phyloP scores from a whole-genome alignment of 371 early-diverging fungal species.

The Fennellomyces sp. region DNA sequence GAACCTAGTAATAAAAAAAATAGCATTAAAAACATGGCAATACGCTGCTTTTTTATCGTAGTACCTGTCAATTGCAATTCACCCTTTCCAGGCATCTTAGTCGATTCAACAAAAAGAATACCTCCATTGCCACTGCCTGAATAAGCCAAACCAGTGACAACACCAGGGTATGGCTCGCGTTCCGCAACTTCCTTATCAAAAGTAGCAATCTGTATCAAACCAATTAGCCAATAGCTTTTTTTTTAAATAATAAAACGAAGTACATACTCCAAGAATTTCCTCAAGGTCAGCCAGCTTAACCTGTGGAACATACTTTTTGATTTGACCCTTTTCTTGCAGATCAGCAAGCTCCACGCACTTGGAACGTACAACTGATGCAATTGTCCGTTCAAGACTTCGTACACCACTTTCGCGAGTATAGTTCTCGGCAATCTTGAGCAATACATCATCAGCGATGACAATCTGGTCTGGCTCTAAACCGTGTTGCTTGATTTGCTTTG shows the following conservation, averaged over 20 bases:
- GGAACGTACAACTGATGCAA: conserved; percentile 74
- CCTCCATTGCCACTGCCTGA: conserved; percentile 79
- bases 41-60: too few relatives aligned
- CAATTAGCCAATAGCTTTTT: too few relatives aligned
- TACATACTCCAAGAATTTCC: conserved; percentile 66
- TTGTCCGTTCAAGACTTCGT: conserved; percentile 73
- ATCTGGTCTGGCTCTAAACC: conserved; percentile 61
- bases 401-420: conserved; percentile 92
- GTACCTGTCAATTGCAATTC: conserved; percentile 73
- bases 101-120: conserved; percentile 82
- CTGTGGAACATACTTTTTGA: conserved; percentile 27
- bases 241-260: background rate
- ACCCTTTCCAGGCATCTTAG: conserved; percentile 78
- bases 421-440: conserved; percentile 62
- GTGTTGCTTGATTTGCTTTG: conserved; percentile 75
- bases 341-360: conserved; percentile 73
- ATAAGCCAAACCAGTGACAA: conserved; percentile 86
- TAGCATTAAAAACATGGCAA: too few relatives aligned
- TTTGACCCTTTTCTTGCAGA: conserved; percentile 19
- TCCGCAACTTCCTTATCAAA: conserved; percentile 72
- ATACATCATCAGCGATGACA: background rate
- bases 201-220: too few relatives aligned
- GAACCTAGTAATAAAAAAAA: too few relatives aligned
- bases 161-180: conserved; percentile 69
- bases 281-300: conserved; percentile 48